Evolutionary conservation across 2,329 filamentous ascomycete genomes (phyloP).

Genomic region (Pseudogymnoascus sp.): DNA sequence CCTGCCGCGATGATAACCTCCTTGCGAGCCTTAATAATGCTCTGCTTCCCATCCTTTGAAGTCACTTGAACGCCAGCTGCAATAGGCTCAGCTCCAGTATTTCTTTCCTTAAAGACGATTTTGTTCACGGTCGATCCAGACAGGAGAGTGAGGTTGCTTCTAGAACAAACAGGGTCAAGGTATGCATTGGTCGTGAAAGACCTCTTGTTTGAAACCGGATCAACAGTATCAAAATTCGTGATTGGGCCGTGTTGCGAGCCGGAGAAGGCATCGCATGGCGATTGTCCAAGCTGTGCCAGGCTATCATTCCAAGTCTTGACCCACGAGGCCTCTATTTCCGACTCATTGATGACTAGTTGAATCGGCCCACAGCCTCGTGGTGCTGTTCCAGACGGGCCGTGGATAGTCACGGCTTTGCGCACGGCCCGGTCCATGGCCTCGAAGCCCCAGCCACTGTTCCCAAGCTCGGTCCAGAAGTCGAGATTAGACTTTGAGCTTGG

Average conservation of each 20-base stretch:
- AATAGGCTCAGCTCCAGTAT: neutral
- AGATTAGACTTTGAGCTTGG: conserved; percentile 25
- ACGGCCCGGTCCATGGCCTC: conserved; percentile 33
- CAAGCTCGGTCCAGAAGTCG: conserved; percentile 33
- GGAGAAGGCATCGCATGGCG: conserved; percentile 13
- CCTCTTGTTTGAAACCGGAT: neutral
- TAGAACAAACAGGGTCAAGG: conserved; percentile 9
- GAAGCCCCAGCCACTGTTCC: conserved; percentile 34
- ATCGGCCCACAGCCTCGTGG: neutral
- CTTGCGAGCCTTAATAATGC: conserved; percentile 18
- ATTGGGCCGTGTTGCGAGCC: neutral
- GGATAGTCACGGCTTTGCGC: conserved; percentile 26
- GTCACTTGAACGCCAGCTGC: conserved; percentile 14
- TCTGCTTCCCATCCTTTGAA: conserved; percentile 13
- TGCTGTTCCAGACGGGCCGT: conserved; percentile 1
- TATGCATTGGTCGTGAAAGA: conserved; percentile 7
- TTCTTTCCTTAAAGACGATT: conserved; percentile 9
- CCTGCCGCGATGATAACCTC: conserved; percentile 27
- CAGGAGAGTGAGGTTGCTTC: conserved; percentile 12
- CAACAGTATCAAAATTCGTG: neutral
- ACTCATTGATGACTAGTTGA: neutral
- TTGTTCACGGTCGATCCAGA: conserved; percentile 12
- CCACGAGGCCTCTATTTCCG: neutral
- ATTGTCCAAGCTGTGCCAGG: conserved; percentile 16
- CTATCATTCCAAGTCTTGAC: conserved; percentile 8